These are phyloP conservation scores for Sclerotinia spermophila DNA, from an alignment of 2,329 filamentous ascomycete genomes.

Conservation along the genomic window DNA sequence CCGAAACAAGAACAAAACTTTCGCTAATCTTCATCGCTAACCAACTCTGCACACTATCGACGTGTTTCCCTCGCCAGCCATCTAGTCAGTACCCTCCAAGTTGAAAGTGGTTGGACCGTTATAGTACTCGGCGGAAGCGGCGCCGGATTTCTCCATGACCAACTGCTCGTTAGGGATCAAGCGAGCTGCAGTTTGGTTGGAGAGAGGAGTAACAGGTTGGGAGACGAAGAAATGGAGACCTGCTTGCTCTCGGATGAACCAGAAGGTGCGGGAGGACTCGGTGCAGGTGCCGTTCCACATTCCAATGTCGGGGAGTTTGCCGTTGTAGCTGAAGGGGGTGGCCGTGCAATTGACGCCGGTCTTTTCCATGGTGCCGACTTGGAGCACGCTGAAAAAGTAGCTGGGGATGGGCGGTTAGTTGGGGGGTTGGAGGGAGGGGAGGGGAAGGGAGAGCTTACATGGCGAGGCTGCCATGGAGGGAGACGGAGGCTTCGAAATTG, in stretches of 20 bases:
- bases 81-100: not conserved
- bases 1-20: not conserved
- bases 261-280: not conserved
- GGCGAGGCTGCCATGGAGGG: not conserved
- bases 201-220: not conserved
- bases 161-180: not conserved
- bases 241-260: not conserved
- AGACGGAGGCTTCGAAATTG: not conserved
- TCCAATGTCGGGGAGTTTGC: not conserved
- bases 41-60: not conserved
- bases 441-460: not conserved
- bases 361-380: not conserved
- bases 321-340: accelerated
- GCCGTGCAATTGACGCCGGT: not conserved
- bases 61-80: not conserved
- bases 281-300: not conserved
- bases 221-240: not conserved
- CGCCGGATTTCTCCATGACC: no score
- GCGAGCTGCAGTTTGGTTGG: not conserved
- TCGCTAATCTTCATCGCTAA: not conserved
- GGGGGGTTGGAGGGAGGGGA: no score
- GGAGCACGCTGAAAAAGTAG: not conserved
- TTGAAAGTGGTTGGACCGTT: not conserved
- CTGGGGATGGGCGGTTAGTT: not conserved
- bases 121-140: not conserved